Evolutionary conservation across 2,329 filamentous ascomycete genomes (phyloP), one percentile per base, ranked within the genome.

Genomic region (Cercospora canescens): DNA sequence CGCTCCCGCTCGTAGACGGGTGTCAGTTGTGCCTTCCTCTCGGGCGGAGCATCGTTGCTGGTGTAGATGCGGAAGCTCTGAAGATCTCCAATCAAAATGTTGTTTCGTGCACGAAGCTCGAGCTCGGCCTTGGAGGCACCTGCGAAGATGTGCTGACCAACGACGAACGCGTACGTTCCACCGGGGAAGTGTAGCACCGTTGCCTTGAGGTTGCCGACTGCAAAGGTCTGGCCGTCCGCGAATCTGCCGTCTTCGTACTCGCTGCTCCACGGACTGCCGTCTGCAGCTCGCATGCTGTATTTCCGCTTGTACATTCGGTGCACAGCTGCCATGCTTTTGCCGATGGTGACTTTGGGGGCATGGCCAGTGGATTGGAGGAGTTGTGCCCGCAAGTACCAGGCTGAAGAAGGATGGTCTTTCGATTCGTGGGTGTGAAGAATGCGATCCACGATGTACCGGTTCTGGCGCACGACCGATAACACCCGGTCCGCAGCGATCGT

Each of bases 381-480:
- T 58, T 71, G 70, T 8, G 67, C 63, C n/a, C 70, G 70, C 12
- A 72, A 39, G 30, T 72, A 72, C 70, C 70, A 72, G 16, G 69
- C 70, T 37, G 69, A 68, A 30, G 69, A 70, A 16, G 66, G 68
- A 48, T 71, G 63, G 3, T 62, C 34, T 32, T 12, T 57, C 34
- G 62, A 60, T 50, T 72, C 69, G 58, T 72, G 69, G 45, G 70
- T 72, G 57, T 71, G 67, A 16, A 72, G 58, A 48, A 72, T 71
- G 2, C 65, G 66, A 24, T 72, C 67, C 55, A 72, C 69, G 39
- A 34, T 39, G 60, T 72, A 72, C 6, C 63, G 45, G 50, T 71
- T 67, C 41, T 68, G 69, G n/a, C 41, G 37, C 1, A 71, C 45
- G 16, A 72, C 63, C 6, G 66, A 34, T 12, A 72, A 61, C 1